Evolutionary conservation across 2,329 filamentous ascomycete genomes (phyloP).

Genomic region (Metarhizium rileyi): DNA sequence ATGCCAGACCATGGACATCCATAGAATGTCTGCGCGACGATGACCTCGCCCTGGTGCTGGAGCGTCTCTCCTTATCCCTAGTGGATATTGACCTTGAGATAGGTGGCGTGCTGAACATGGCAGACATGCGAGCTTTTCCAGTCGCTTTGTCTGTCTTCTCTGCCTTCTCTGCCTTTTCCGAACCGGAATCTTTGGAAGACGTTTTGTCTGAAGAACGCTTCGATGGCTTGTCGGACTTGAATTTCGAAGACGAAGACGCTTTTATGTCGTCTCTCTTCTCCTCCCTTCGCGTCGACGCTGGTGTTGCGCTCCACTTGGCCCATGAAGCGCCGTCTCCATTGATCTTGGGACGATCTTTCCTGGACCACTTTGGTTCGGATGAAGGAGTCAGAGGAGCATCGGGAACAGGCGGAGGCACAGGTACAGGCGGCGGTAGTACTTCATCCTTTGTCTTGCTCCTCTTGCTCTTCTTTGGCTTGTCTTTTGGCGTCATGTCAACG

Average conservation of each 20-base stretch:
- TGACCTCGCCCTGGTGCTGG: conserved; percentile 43
- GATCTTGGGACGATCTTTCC: conserved; percentile 69
- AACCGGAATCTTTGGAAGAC: conserved; percentile 60
- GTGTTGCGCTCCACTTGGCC: conserved; percentile 62
- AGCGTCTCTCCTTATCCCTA: conserved; percentile 45
- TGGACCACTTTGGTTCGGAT: conserved; percentile 48
- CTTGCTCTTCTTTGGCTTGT: conserved; percentile 25
- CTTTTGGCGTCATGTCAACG: conserved; percentile 38
- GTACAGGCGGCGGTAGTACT: conserved; percentile 24
- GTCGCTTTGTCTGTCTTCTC: conserved; percentile 35
- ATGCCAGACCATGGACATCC: conserved; percentile 55
- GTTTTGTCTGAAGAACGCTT: conserved; percentile 46
- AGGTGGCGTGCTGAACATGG: conserved; percentile 59
- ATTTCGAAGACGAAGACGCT: conserved; percentile 42
- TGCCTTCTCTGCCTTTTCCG: conserved; percentile 54
- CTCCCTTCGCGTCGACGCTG: conserved; percentile 30
- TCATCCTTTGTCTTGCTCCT: conserved; percentile 21
- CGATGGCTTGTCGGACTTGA: conserved; percentile 52
- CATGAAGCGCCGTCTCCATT: conserved; percentile 63
- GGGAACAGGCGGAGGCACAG: conserved; percentile 36
- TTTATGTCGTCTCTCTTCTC: conserved; percentile 29
- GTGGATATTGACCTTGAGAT: conserved; percentile 61
- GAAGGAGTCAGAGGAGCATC: conserved; percentile 40
- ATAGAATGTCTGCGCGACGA: conserved; percentile 63
- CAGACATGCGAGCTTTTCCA: conserved; percentile 45